Evolutionary conservation across 805 yeast genomes (phyloP), one percentile per base, ranked within the genome.

Genomic region (Metschnikowia reukaufii): DNA sequence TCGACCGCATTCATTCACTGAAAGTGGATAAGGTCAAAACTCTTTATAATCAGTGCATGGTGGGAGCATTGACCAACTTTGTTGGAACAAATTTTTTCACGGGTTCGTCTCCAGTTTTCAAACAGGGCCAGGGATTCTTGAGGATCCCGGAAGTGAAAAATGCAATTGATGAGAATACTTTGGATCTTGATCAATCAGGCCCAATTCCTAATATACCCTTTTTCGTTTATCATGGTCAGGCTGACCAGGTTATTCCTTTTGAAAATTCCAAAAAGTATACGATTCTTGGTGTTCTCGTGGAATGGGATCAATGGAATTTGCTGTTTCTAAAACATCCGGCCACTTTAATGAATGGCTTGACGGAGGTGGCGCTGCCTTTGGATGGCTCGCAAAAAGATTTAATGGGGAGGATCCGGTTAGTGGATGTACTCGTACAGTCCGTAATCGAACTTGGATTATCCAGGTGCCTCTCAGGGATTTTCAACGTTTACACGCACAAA

Each of bases 391-490:
- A 9, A 25, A 25, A 9, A 25, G 29, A 25, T 25, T 25, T 25
- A 13, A 25, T 25, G 29, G 29, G 12, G 12, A 25, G 29, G 12
- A 9, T 9, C 29, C 29, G 8, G 29, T 25, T 25, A 9, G 12
- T 9, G 29, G 29, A 3, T 25, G 29, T 25, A 13, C 8, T 9
- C 8, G 12, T 9, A 25, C 8, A 13, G 29, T 25, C 12, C 29
- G 29, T 3, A 42, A 4, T 44, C 54, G 7, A 50, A 50, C 32
- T 21, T 47, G 19, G 51, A 40, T 9, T 51, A 51, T 25, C 51
- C 53, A 2, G 49, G 49, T 13, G 48, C 46, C 13, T 47, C 42
- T 13, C 10, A 13, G 23, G 23, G 19, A 18, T 8, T 19, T 5
- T 13, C 10, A 8, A 17, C 21, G n/a, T n/a, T n/a, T n/a, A n/a